Evolutionary conservation across 441 rosid species (phyloP).

Genomic region (Gossypium gossypioides): DNA sequence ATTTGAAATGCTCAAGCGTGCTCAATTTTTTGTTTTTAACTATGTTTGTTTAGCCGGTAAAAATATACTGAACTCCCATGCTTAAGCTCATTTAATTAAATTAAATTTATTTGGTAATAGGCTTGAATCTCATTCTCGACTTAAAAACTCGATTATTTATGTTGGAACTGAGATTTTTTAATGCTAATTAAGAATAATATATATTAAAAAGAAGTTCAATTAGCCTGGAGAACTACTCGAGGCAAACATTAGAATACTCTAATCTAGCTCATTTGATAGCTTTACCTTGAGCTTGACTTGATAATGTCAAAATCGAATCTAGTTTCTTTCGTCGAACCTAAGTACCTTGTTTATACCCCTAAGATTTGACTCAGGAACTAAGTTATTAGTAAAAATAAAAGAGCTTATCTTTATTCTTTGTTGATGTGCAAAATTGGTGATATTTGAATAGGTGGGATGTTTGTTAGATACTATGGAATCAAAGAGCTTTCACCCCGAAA

Average conservation of each 20-base stretch:
- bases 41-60: background rate
- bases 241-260: background rate
- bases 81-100: background rate
- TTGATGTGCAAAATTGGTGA: constrained; percentile 12
- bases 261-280: background rate
- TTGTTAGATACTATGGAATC: constrained; percentile 18
- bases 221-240: background rate
- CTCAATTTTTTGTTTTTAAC: background rate
- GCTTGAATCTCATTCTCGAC: background rate
- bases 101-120: background rate
- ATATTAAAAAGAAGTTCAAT: background rate
- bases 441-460: constrained; percentile 14
- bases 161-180: background rate
- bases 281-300: background rate
- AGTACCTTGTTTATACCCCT: background rate
- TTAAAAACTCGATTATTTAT: background rate
- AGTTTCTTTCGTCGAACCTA: background rate
- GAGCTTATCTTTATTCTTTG: background rate
- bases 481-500: constrained; percentile 16
- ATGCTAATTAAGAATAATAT: background rate
- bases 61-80: background rate
- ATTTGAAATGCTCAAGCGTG: background rate
- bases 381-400: background rate
- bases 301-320: background rate
- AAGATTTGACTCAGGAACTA: background rate